Percentiles rank a stretch among this genome's conserved stretches.
These are phyloP conservation scores for Globisporangium viniferum DNA, from an alignment of 352 stramenopile species.

Conservation along the genomic window DNA sequence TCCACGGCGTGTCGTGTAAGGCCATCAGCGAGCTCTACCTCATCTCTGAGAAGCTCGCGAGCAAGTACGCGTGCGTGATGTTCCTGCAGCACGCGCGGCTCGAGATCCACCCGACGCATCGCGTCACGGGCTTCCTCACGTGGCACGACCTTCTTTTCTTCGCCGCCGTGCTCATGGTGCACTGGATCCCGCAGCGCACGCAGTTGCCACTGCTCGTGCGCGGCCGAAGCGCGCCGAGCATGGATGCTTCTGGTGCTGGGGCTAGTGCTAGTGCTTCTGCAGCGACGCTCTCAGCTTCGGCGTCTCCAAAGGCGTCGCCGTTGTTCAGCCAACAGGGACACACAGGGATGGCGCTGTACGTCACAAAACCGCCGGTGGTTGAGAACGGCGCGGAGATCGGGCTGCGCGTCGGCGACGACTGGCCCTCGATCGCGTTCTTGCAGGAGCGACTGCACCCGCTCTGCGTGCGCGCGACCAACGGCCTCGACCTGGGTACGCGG, in stretches of 20 bases:
- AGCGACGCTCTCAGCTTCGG: background rate
- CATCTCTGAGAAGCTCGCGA: constrained; percentile 67
- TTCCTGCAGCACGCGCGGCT: constrained; percentile 76
- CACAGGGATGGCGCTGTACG: background rate
- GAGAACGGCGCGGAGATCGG: constrained; percentile 55
- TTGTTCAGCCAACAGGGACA: background rate
- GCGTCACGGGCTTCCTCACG: constrained; percentile 48
- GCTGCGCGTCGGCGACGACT: constrained; percentile 29
- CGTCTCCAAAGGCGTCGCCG: background rate
- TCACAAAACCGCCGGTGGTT: constrained; percentile 20
- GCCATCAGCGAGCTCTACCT: constrained; percentile 58
- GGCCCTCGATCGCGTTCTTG: constrained; percentile 48
- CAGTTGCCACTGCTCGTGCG: constrained; percentile 31
- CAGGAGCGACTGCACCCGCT: constrained; percentile 51
- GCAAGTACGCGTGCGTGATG: constrained; percentile 78
- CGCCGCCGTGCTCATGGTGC: constrained; percentile 64
- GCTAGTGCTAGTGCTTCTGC: background rate
- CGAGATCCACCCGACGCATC: constrained; percentile 69
- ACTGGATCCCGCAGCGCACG: constrained; percentile 69
- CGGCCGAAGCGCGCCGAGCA: constrained; percentile 1
- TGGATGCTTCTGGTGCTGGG: background rate
- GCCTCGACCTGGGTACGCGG: constrained; percentile 56
- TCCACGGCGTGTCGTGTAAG: constrained; percentile 49
- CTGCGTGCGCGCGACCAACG: constrained; percentile 52
- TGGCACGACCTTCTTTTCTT: constrained; percentile 75